Evolutionary conservation across 2,329 filamentous ascomycete genomes (phyloP).

Genomic region (Exophiala alcalophila): DNA sequence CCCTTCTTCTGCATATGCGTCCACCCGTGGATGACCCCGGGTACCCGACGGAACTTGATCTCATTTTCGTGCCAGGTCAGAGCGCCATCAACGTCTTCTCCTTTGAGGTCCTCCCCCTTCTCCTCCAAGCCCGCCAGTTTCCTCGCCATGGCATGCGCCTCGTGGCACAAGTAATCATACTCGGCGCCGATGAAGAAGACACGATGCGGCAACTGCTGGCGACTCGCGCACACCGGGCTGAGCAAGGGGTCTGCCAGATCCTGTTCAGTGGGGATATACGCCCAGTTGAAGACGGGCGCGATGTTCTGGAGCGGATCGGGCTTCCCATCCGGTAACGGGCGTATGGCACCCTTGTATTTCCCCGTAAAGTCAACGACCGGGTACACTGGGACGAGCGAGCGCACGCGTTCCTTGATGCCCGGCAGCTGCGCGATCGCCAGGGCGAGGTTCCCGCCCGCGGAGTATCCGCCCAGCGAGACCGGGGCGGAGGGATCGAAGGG

Average conservation of each 20-base stretch:
- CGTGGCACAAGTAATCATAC: conserved; percentile 48
- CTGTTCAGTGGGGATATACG: conserved; percentile 39
- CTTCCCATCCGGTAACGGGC: conserved; percentile 25
- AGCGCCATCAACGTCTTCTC: too few species aligned
- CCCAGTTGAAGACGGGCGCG: conserved; percentile 40
- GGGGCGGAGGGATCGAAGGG: conserved; percentile 43
- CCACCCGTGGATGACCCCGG: conserved; percentile 22
- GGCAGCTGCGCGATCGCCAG: conserved; percentile 44
- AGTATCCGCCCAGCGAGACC: conserved; percentile 44
- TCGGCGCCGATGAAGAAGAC: conserved; percentile 47
- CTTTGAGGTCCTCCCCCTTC: too few species aligned
- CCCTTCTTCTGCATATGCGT: conserved; percentile 20
- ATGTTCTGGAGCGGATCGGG: conserved; percentile 30
- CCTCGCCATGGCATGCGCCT: conserved; percentile 38
- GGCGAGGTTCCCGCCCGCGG: conserved; percentile 21
- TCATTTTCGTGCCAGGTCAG: conserved; percentile 25
- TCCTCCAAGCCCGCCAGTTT: conserved; percentile 30
- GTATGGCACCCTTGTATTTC: conserved; percentile 32
- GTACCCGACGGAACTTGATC: conserved; percentile 21
- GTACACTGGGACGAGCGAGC: conserved; percentile 46
- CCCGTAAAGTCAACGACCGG: conserved; percentile 45
- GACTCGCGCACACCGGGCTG: conserved; percentile 38
- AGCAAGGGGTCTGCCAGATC: conserved; percentile 42
- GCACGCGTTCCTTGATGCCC: conserved; percentile 35
- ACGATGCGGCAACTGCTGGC: conserved; percentile 40